A percentile compares a stretch with the other conserved stretches of the same genome.
These are phyloP conservation scores for Pistacia atlantica DNA, from an alignment of 345 rosid genomes.

Conservation along the genomic window DNA sequence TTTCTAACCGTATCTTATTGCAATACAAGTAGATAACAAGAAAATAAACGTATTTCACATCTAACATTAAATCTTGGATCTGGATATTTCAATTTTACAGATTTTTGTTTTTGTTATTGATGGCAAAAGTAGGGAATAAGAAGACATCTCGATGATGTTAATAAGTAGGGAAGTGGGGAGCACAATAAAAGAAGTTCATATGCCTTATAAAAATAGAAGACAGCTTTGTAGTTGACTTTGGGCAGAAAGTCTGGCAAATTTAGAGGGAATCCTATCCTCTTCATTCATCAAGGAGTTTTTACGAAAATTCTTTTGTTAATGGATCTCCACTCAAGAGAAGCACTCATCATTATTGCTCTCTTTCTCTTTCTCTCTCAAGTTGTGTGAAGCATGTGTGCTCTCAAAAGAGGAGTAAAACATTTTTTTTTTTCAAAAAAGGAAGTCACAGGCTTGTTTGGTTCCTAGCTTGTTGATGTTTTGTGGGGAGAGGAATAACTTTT, in stretches of 20 bases:
- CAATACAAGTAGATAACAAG: too few species aligned
- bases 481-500: conserved; percentile 47
- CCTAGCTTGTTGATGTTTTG: conserved; percentile 27
- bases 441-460: conserved; percentile 35
- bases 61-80: too few species aligned
- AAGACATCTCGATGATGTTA: conserved; percentile 17
- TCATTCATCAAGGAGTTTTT: conserved; percentile 14
- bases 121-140: background rate
- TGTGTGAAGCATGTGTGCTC: conserved; percentile 33
- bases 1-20: too few species aligned
- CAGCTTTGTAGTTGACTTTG: conserved; percentile 74
- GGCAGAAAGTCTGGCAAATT: conserved; percentile 61
- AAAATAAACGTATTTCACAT: too few species aligned
- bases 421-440: background rate
- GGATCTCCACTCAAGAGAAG: conserved; percentile 46
- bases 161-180: conserved; percentile 44
- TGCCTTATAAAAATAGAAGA: conserved; percentile 8
- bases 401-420: conserved; percentile 29
- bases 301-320: conserved; percentile 33
- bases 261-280: conserved; percentile 53
- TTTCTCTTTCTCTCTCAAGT: background rate
- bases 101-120: too few species aligned
- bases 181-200: conserved; percentile 33
- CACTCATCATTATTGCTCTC: conserved; percentile 3
- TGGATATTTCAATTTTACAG: too few species aligned